Conservation (phyloP, 495 filamentous ascomycete genomes). For the Astrothelium subdiscretum region DNA sequence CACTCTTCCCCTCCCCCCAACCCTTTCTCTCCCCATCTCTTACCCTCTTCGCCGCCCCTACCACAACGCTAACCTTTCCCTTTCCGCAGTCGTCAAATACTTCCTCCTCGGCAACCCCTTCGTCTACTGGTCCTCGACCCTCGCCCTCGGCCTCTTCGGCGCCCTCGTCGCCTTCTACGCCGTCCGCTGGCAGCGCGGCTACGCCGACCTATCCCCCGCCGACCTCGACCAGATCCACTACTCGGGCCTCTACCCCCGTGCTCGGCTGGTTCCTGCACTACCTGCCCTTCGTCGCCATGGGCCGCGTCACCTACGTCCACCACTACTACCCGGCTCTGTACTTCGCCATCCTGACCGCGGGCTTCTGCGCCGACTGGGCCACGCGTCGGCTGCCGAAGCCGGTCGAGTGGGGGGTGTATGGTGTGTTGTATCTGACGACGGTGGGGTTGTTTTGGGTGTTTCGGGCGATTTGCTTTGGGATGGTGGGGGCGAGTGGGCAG, state of each 20-base stretch:
- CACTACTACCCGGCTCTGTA: slow-evolving; percentile 99
- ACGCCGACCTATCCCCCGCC: slow-evolving; percentile 61
- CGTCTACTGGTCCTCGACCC: slow-evolving; percentile 90
- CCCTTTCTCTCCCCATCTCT: neutral
- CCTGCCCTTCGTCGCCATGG: slow-evolving; percentile 92
- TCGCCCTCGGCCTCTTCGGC: slow-evolving; percentile 59
- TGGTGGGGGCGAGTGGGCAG: slow-evolving; percentile 71
- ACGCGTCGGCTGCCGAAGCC: slow-evolving; percentile 48
- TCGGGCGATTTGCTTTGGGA: slow-evolving; percentile 92
- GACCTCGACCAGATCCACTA: slow-evolving; percentile 94
- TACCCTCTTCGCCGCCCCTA: neutral
- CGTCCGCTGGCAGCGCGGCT: slow-evolving; percentile 92
- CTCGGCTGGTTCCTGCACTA: slow-evolving; percentile 96
- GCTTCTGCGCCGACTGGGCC: slow-evolving; percentile 81
- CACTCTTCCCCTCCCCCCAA: neutral
- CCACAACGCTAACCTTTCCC: slow-evolving; percentile 9
- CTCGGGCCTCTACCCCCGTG: slow-evolving; percentile 76
- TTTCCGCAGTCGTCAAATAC: slow-evolving; percentile 63
- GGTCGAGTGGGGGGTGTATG: slow-evolving; percentile 53
- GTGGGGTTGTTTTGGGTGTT: slow-evolving; percentile 80
- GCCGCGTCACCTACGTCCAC: slow-evolving; percentile 95
- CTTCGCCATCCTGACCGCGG: slow-evolving; percentile 82
- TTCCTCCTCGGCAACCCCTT: slow-evolving; percentile 94
- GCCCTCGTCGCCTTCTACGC: slow-evolving; percentile 71
- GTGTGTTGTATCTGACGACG: slow-evolving; percentile 54